Conservation (phyloP, 2,329 filamentous ascomycete species). For the Tolypocladium ovalisporum region DNA sequence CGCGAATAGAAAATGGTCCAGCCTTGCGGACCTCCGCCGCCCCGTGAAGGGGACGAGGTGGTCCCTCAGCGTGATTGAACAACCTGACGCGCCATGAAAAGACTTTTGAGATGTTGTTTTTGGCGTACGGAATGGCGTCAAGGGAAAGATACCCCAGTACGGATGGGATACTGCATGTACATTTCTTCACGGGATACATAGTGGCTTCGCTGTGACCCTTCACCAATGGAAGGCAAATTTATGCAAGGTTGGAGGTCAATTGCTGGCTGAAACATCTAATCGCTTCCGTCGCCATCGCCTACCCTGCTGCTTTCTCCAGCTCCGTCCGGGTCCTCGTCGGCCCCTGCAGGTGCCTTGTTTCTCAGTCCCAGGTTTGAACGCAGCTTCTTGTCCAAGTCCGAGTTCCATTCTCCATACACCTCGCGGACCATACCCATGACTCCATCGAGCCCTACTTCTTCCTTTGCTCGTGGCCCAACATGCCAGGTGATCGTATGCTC, state of each 20-base stretch:
- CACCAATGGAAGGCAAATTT: not conserved
- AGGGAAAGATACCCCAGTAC: not conserved
- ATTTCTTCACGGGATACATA: not conserved
- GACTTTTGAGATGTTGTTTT: not conserved
- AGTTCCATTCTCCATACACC: constrained; percentile 42
- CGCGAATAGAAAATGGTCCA: constrained; percentile 54
- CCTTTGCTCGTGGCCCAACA: constrained; percentile 73
- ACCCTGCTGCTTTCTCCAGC: constrained; percentile 3
- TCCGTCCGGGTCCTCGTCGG: constrained; percentile 13
- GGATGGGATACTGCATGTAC: not conserved
- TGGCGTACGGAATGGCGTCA: not conserved
- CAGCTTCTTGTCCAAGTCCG: constrained; percentile 49
- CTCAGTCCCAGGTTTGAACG: constrained; percentile 49
- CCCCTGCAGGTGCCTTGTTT: constrained; percentile 10
- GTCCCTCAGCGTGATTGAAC: not conserved
- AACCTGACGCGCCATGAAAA: not conserved
- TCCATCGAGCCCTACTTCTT: constrained; percentile 71
- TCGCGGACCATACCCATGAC: constrained; percentile 59
- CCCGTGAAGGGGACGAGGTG: constrained; percentile 34
- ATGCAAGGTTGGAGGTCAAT: not conserved
- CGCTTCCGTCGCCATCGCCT: constrained; percentile 1
- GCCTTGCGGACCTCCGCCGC: constrained; percentile 46
- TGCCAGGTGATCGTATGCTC: constrained; percentile 74
- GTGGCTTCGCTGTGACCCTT: not conserved
- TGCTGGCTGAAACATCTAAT: not conserved